Base-by-base conservation (phyloP, 1,139 yeast species). In the Protomyces macrosporus region DNA sequence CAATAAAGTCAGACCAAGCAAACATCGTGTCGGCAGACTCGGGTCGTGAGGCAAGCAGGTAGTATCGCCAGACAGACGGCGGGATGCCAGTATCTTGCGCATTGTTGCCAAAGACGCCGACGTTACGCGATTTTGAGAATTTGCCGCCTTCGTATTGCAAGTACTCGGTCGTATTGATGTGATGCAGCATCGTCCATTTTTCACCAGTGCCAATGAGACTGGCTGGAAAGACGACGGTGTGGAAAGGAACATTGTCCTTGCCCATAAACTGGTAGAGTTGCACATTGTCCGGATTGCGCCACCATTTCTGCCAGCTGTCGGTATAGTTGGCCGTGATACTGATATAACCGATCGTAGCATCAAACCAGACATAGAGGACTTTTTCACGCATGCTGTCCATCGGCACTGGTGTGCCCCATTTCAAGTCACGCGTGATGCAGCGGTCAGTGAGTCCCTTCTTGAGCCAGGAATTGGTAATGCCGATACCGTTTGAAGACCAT, bases 401-500 rank as follows among this genome's bases (percentile, higher is more conserved):
- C 60, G 98, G 98, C 40, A 93, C 98, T 3, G 98, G 97, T 7
- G 97, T 90, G 74, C 99, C 99, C 99, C 99, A 93, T 63, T 85
- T 85, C 74, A 93, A 82, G 75, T 93, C 99, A 78, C 99, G 86
- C 23, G 98, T 93, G 73, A 93, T 95, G 79, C 97, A 90, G 77
- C 98, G 86, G 67, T 98, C 93, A 69, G 84, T 86, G 67, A 93
- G 82, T 56, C 98, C 98, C 76, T 89, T 96, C 72, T 86, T 90
- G 72, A 91, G 81, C 98, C 98, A 93, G 34, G 93, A 86, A 68
- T 87, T 82, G 53, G 98, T 91, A 72, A 93, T 93, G 45, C 87
- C 85, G 70, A 81, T 87, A 16, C 96, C 86, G 75, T 95, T 95
- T 74, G 85, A 87, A 34, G 98, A 88, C 99, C 99, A 93, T 48